Conservation (phyloP, 2,329 filamentous ascomycete genomes). For the Nemania bipapillata region DNA sequence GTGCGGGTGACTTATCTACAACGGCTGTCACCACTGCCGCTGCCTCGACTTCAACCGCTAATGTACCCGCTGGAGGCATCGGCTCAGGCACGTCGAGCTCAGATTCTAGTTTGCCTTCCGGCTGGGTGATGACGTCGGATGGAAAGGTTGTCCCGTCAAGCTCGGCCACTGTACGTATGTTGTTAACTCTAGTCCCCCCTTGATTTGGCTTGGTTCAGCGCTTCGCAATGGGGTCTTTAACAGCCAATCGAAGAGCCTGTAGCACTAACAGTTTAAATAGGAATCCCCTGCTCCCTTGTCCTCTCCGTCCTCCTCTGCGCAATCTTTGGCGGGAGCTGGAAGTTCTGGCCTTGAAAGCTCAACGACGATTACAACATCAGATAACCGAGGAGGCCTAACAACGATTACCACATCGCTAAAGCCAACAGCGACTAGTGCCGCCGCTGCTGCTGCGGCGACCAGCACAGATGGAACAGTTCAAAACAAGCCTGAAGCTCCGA, state of each 20-base stretch:
- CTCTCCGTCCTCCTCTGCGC: slow-evolving; percentile 47
- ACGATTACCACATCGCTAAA: slow-evolving; percentile 55
- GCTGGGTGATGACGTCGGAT: slow-evolving; percentile 81
- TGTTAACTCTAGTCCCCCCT: slow-evolving; percentile 27
- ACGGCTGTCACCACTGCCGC: slow-evolving; percentile 72
- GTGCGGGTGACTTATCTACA: slow-evolving; percentile 62
- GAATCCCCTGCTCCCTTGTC: slow-evolving; percentile 57
- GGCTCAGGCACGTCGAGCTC: slow-evolving; percentile 65
- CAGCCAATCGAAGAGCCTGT: slow-evolving; percentile 17
- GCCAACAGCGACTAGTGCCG: slow-evolving; percentile 10
- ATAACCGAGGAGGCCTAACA: slow-evolving; percentile 18
- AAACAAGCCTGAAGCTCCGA: slow-evolving; percentile 33
- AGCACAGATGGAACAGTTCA: slow-evolving; percentile 5
- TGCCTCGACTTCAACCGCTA: slow-evolving; percentile 69
- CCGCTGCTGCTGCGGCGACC: slow-evolving; percentile 11
- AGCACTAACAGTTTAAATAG: slow-evolving; percentile 47
- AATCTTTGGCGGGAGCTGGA: slow-evolving; percentile 51
- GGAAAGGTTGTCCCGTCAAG: slow-evolving; percentile 82
- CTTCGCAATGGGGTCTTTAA: slow-evolving; percentile 21
- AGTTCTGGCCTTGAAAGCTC: slow-evolving; percentile 58
- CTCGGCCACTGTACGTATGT: slow-evolving; percentile 67
- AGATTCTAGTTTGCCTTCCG: slow-evolving; percentile 72
- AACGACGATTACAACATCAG: slow-evolving; percentile 61
- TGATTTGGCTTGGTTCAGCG: slow-evolving; percentile 40
- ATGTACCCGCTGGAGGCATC: slow-evolving; percentile 76